A percentile compares a stretch with the other conserved stretches of the same genome.
Conservation (phyloP, 805 yeast genomes). For the Myxozyma sirexii region DNA sequence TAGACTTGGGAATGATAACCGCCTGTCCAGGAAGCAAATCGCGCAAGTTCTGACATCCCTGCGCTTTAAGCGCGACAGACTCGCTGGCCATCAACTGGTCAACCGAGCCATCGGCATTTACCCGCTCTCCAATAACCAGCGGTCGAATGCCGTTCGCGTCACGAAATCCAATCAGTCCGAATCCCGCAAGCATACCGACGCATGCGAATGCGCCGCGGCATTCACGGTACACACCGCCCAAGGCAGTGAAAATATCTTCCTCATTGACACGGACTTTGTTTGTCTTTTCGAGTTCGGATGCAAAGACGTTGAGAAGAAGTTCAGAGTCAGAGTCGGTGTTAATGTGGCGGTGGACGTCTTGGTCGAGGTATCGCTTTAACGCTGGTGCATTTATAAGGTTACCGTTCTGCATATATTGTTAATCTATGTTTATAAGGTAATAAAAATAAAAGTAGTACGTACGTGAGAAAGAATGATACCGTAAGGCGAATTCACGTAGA, state of each 20-base stretch:
- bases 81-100: conserved; percentile 97
- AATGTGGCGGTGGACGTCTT: conserved; percentile 92
- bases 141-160: conserved; percentile 98
- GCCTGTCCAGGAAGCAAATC: conserved; percentile 96
- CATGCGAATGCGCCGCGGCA: conserved; percentile 98
- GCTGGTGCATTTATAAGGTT: conserved; percentile 86
- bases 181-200: conserved; percentile 88
- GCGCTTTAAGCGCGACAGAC: conserved; percentile 91
- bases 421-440: not conserved
- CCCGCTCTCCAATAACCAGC: conserved; percentile 79
- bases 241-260: conserved; percentile 83
- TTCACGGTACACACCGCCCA: conserved; percentile 71
- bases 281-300: conserved; percentile 85
- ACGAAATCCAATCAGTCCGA: conserved; percentile 91
- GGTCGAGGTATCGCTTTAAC: conserved; percentile 79
- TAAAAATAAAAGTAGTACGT: not conserved
- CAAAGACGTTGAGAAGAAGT: conserved; percentile 83
- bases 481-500: conserved; percentile 95
- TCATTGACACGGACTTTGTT: conserved; percentile 92
- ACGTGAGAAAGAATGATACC: conserved; percentile 83
- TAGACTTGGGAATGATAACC: conserved; percentile 82
- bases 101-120: conserved; percentile 62
- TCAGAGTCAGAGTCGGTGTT: conserved; percentile 95
- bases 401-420: conserved; percentile 53
- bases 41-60: conserved; percentile 74